Evolutionary conservation across 257 asterid species (phyloP), one percentile per base, ranked within the genome.

Genomic region (Oldenlandia corymbosa): DNA sequence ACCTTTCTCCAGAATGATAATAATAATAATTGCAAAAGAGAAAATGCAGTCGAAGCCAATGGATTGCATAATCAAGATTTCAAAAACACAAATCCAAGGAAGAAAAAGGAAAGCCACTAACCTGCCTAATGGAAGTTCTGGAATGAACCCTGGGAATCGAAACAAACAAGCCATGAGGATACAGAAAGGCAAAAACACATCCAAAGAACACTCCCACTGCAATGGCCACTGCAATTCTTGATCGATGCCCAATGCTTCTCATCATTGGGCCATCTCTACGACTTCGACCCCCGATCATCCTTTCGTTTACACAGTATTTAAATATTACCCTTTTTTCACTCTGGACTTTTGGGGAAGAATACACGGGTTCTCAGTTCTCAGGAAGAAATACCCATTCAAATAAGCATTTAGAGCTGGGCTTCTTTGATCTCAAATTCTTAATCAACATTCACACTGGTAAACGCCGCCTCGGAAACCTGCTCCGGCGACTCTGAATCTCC

Each of bases 151-250:
- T 51, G 60, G 72, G 69, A 65, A 75, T 55, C 28, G 83, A 27
- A 71, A 53, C 60, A 16, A 75, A 69, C 71, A 79, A 60, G 18
- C 84, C 85, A 36, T 59, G 48, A 4, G 93, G 89, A 62, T 58
- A 66, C 23, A 79, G 31, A 71, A 80, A 75, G 52, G 86, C 83
- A 57, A 79, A 79, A 57, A 79, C 65, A 67, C 81, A 73, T 34
- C 88, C 90, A 36, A 74, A 9, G 24, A 74, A 20, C 17, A 81
- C 21, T 49, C 94, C 94, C 65, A 69, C 59, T 41, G 69, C 60
- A 48, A 85, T 58, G 23, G 87, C 82, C 54, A 71, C 77, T 48
- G 62, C 72, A 63, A 83, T 79, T 67, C 65, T 76, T 47, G 83
- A 80, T 36, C 68, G 62, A 58, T 51, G 75, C 49, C 69, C 74